Base-by-base conservation (phyloP, 352 stramenopile species). In the Pythium monospermum region DNA sequence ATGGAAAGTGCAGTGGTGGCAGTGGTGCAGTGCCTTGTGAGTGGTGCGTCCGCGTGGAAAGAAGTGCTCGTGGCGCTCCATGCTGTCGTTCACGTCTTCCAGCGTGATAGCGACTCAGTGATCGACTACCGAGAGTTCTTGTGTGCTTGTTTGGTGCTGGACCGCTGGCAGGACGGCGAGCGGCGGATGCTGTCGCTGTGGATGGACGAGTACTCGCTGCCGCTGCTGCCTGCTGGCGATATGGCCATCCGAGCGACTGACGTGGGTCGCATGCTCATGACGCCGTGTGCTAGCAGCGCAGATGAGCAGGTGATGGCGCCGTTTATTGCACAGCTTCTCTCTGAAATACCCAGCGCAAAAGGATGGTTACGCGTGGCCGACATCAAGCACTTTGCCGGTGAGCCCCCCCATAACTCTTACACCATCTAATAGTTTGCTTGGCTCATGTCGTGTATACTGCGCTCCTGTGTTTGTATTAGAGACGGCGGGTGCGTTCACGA, bases 121-220 rank as follows among this genome's bases (percentile, higher is more conserved):
- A 48, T 72, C 11, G 73, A 87, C 59, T 71, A 66, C 35, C 64
- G 76, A 6, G 69, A 78, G 32, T 13, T 87, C 0, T 45, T 87
- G 12, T 75, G 60, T 23, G 58, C 71, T 6, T 54, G 83, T 5
- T 44, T 63, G 5, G 65, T 87, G 30, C 61, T 87, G 1, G 71
- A 85, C 42, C 59, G 65, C 3, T 83, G 76, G 71, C 64, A 62
- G 22, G 59, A 79, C 49, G 65, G 68, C 2, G 69, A 74, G 41
- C 52, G 49, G 28, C 73, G 66, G 28, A 59, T 83, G 38, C 54
- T 87, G 11, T 18, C 40, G 43, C 65, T 69, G 19, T 87, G 76
- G 73, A 74, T 80, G 27, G 68, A 83, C 30, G 67, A 83, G 38
- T 87, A 85, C 42, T 53, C 71, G 13, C 31, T 60, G 16, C 53